Evolutionary conservation across 2,329 filamentous ascomycete species (phyloP), one percentile per base, ranked within the genome.

Genomic region (Cladosporium sp.): DNA sequence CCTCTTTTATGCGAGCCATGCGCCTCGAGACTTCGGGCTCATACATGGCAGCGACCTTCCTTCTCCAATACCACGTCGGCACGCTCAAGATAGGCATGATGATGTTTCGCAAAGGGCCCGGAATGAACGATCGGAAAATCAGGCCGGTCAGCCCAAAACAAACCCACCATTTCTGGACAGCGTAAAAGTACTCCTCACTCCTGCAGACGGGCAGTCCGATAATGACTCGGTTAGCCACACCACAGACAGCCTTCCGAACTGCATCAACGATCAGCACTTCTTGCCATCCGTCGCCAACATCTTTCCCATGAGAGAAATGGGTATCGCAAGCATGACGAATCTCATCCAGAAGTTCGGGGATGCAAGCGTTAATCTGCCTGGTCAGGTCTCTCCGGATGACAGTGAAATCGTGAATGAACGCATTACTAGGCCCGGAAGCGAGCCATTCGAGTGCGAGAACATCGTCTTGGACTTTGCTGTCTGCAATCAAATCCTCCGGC

Each of bases 301-400:
- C 43, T 10, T 41, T 11, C 14, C 50, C 50, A 8, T 16, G 42
- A 5, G 28, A n/a, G 11, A 53, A 53, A 13, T 53, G 50, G 7
- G 22, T n/a, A 28, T 53, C 50, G 4, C 45, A 55, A 19, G 22
- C 37, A 6, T 52, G 38, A 3, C 32, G 16, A 14, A 56, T 45
- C 44, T 56, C 54, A 9, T 54, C 46, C 22, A 52, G 35, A 8
- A 54, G 32, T 4, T 54, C 54, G 11, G 52, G 46, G 16, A 52
- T 14, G 14, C 41, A 40, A 43, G 46, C 52, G 11, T 42, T 42
- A 33, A 54, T 48, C 13, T 56, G 52, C 31, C 54, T 40, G 3
- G 54, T 56, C 14, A 56, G 34, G 22, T 56, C 54, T 16, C 54
- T 28, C 4, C 38, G 43, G 14, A 56, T 54, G 37, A 54, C 52